Conservation (phyloP, 208 protist species). For the Leishmania mexicana region DNA sequence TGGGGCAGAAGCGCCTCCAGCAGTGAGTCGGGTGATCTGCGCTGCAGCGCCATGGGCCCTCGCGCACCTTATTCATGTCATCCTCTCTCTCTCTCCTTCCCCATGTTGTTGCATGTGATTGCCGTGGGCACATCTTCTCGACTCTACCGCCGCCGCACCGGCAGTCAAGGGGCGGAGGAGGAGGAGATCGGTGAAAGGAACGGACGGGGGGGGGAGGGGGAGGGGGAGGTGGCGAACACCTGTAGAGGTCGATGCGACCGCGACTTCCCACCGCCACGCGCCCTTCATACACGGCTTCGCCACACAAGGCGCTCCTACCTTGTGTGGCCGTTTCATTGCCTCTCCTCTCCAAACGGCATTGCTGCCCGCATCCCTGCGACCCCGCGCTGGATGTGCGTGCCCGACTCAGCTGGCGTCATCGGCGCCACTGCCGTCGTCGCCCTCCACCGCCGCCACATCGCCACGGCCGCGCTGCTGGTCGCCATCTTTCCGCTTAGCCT, state of each 20-base stretch:
- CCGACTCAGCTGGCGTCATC: not conserved
- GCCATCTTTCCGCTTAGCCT: conserved; percentile 16
- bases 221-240: no score
- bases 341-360: not conserved
- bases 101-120: not conserved
- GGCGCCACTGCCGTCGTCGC: not conserved
- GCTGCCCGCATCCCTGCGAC: no score
- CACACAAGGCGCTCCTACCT: not conserved
- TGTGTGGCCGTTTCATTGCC: no score
- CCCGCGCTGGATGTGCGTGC: not conserved
- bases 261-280: not conserved
- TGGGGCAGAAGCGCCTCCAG: not conserved
- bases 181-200: not conserved
- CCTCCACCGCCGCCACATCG: not conserved
- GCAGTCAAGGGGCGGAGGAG: not conserved
- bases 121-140: not conserved
- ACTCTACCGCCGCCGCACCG: not conserved
- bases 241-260: no score
- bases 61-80: not conserved
- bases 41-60: not conserved
- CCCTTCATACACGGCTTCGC: not conserved
- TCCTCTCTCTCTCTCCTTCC: not conserved
- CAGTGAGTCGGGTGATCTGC: not conserved
- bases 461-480: not conserved
- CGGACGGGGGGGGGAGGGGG: not conserved